Evolutionary conservation across 805 yeast species (phyloP).

Genomic region (Saturnispora sekii): DNA sequence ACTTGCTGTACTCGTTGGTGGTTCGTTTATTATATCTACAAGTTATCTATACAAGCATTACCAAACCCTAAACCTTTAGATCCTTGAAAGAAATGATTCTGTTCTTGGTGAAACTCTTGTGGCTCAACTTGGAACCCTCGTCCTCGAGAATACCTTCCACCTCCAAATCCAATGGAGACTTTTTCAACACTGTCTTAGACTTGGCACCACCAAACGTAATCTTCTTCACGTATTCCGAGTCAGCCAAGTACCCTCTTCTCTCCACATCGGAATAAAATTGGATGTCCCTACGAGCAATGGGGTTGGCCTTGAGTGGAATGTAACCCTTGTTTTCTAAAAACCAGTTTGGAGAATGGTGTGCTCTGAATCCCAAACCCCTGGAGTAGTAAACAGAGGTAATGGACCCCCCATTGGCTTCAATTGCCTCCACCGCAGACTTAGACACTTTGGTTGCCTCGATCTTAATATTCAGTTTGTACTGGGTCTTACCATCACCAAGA

Average conservation of each 20-base stretch:
- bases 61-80: slow-evolving; percentile 10
- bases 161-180: slow-evolving; percentile 18
- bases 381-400: slow-evolving; percentile 66
- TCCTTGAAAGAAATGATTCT: slow-evolving; percentile 19
- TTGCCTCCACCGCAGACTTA: slow-evolving; percentile 55
- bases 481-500: slow-evolving; percentile 52
- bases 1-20: slow-evolving; percentile 15
- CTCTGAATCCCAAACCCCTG: slow-evolving; percentile 52
- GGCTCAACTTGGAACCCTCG: slow-evolving; percentile 1
- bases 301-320: slow-evolving; percentile 77
- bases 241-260: slow-evolving; percentile 63
- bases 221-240: slow-evolving; percentile 29
- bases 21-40: slow-evolving; percentile 19
- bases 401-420: slow-evolving; percentile 65
- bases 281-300: slow-evolving; percentile 72
- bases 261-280: slow-evolving; percentile 63
- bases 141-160: slow-evolving; percentile 12
- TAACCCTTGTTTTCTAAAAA: slow-evolving; percentile 64
- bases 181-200: slow-evolving; percentile 11
- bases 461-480: slow-evolving; percentile 49
- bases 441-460: slow-evolving; percentile 84
- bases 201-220: slow-evolving; percentile 18
- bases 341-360: slow-evolving; percentile 67
- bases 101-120: slow-evolving; percentile 16
- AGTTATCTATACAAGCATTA: not conserved